Evolutionary conservation across 257 asterid genomes (phyloP).

Genomic region (Rehmannia glutinosa): DNA sequence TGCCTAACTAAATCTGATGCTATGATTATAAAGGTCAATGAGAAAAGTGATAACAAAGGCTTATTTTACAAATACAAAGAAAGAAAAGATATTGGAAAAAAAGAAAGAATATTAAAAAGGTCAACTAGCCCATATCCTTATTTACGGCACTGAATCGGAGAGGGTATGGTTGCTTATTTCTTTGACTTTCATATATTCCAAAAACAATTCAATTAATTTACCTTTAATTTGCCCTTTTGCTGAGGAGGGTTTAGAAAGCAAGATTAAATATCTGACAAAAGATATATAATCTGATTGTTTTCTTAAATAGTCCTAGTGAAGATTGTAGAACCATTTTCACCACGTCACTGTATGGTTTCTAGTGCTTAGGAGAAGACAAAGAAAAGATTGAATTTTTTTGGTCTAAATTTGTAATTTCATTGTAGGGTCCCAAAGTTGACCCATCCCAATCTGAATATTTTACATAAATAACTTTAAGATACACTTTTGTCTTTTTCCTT

Average conservation of each 20-base stretch:
- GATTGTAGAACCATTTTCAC: not conserved
- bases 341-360: not conserved
- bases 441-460: not conserved
- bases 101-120: not conserved
- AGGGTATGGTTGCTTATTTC: not conserved
- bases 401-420: too few species aligned
- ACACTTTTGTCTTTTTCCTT: constrained; percentile 2
- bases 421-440: not conserved
- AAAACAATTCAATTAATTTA: not conserved
- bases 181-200: not conserved
- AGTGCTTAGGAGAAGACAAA: not conserved
- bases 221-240: not conserved
- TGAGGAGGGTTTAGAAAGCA: too few species aligned
- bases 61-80: too few species aligned
- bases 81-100: not conserved
- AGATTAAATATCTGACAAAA: too few species aligned
- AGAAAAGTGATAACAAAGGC: constrained; percentile 9
- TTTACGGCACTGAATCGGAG: too few species aligned
- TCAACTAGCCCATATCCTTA: too few species aligned
- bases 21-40: not conserved
- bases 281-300: not conserved
- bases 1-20: not conserved
- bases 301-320: not conserved
- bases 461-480: not conserved
- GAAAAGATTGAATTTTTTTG: not conserved